Conservation (phyloP, 2,329 filamentous ascomycete genomes). For the Fusarium globosum region DNA sequence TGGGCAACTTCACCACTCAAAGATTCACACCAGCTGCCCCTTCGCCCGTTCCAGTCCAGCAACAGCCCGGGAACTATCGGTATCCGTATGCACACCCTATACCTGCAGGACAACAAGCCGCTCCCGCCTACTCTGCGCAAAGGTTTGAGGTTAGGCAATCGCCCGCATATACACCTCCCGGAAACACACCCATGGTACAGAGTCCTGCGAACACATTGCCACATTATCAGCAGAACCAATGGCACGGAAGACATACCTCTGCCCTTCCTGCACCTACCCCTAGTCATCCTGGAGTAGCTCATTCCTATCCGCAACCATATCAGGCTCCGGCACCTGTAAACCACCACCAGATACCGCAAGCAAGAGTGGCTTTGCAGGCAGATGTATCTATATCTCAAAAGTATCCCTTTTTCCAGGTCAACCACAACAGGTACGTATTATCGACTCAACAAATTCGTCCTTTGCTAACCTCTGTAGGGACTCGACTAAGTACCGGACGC, state of each 20-base stretch:
- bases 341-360: slow-evolving; percentile 34
- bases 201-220: not conserved
- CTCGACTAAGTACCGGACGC: slow-evolving; percentile 67
- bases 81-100: slow-evolving; percentile 22
- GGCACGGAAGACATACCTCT: slow-evolving; percentile 5
- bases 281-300: not conserved
- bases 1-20: slow-evolving; percentile 43
- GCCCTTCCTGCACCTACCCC: not conserved
- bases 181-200: not conserved
- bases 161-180: slow-evolving; percentile 20
- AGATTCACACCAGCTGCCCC: slow-evolving; percentile 35
- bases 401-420: slow-evolving; percentile 68
- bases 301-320: not conserved
- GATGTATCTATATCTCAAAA: slow-evolving; percentile 61
- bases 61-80: slow-evolving; percentile 24
- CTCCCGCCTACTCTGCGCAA: slow-evolving; percentile 34
- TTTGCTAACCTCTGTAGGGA: slow-evolving; percentile 54
- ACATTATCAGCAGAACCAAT: slow-evolving; percentile 24
- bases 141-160: slow-evolving; percentile 40
- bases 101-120: slow-evolving; percentile 16
- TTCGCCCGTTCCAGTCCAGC: slow-evolving; percentile 10
- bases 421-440: slow-evolving; percentile 65
- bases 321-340: slow-evolving; percentile 7
- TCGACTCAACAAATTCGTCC: not conserved
- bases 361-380: slow-evolving; percentile 50